Evolutionary conservation across 225 moss, liverwort and hornwort species (phyloP), one percentile per base, ranked within the genome.

Genomic region (Bryoerythrophyllum caledonicum): DNA sequence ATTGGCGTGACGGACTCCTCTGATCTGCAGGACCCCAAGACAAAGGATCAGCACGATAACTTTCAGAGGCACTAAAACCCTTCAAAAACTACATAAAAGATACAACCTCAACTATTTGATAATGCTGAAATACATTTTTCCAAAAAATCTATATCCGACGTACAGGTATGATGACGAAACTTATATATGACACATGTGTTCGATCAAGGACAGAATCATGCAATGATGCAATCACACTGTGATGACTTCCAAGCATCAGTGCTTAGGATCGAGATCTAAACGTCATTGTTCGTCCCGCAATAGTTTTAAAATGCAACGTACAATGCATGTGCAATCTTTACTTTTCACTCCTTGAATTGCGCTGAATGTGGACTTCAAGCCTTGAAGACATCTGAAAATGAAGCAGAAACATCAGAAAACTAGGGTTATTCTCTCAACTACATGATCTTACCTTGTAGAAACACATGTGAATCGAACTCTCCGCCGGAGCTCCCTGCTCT

Each of bases 371-470:
- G 51, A 58, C 54, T 16, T 16, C 37, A 75, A 34, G 17, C 56
- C 48, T 63, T 63, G 60, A 35, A 57, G 75, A 34, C 61, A 62
- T 54, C 61, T 63, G 49, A 32, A 65, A 46, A 76, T 23, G 67
- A 72, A 63, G 63, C 1, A 58, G 35, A 62, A 52, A 66, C 20
- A 43, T 32, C 9, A 62, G 49, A 19, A 65, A 54, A 54, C 23
- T 16, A 51, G 37, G 20, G 44, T 34, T 27, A 73, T 63, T 68
- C 63, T 70, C 46, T 38, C 37, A 37, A 27, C 57, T 58, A 40
- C 65, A 26, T 43, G 15, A 68, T 65, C 67, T 81, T 77, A 86
- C 88, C 88, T 83, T 83, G 86, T 68, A 75, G 68, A 68, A 81
- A 77, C 34, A 64, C 10, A 67, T 79, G 77, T n/a, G 81, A 71